Base-by-base conservation (phyloP, 768 basidiomycete species). In the Dioszegia aurantiaca region DNA sequence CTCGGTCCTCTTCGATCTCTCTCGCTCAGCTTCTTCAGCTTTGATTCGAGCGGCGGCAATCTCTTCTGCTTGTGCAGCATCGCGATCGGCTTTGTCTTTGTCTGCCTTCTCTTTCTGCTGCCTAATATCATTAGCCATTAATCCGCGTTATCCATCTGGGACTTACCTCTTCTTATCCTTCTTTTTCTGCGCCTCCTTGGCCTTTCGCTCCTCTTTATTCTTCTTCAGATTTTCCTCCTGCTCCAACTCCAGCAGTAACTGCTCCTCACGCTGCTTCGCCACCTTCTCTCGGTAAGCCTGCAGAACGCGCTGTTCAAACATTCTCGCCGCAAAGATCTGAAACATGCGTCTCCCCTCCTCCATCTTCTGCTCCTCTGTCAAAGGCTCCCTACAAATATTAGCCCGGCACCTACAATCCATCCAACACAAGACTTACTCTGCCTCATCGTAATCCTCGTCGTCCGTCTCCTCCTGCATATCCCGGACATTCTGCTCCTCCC, bases 321-420 rank as follows among this genome's bases (percentile, higher is more conserved):
- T 95, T 54, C 95, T 85, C 41, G 95, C 95, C 16, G 95, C 95
- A 70, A 99, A 99, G 78, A 99, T 95, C 64, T 91, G 92, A 81
- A 99, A 99, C 95, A 99, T 99, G 49, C 90, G 85, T 77, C 93
- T 91, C 65, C 95, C 95, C 79, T 98, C 95, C 78, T 97, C 94
- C 88, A 94, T 93, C 79, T 94, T 93, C 79, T 97, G 90, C 77
- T 90, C 89, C 77, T 97, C 93, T 2, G 93, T 92, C 83, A 94
- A 58, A 33, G 66, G 66, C 42, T 70, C 63, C 57, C 67, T 67
- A n/a, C n/a, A 33, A 21, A 55, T 58, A 36, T 65, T 58, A 42
- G 27, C 55, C 28, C 12, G 51, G 47, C 33, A 53, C 27, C 28
- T 33, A 66, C 71, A 55, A 61, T 79, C n/a, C n/a, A n/a, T n/a